Evolutionary conservation across 352 stramenopile genomes (phyloP), one percentile per base, ranked within the genome.

Genomic region (Pythium aphanidermatum): DNA sequence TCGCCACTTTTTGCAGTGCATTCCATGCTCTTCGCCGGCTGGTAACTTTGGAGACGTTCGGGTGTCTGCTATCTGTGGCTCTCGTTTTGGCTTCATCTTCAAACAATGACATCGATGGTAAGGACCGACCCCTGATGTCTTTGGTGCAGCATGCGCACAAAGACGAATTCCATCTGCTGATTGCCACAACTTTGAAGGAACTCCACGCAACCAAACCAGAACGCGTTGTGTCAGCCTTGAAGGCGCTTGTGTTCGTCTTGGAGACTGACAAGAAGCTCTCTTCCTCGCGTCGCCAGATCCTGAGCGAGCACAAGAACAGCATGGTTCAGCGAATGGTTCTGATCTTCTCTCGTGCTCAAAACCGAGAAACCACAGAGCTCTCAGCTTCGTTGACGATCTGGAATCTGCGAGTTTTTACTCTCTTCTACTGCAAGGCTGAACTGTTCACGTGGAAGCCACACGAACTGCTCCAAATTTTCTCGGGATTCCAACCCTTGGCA

Each of bases 361-460:
- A 70, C n/a, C n/a, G n/a, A n/a, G n/a, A n/a, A n/a, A n/a, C n/a
- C n/a, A n/a, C n/a, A n/a, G n/a, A n/a, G n/a, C n/a, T n/a, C n/a
- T n/a, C n/a, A n/a, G n/a, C n/a, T n/a, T n/a, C n/a, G n/a, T n/a
- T n/a, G 2, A 9, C n/a, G 19, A 39, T 81, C 14, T 59, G 63
- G 63, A 86, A 69, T 12, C 55, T 88, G 29, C 70, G 75, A 27
- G 64, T 63, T 5, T 82, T 92, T 21, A 70, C 74, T 36, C 56
- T 85, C 5, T 58, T 86, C 28, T 91, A 86, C 39, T 81, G 64
- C 51, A 94, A 88, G 40, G 58, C 74, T 0, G 82, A 92, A 44
- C 52, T 89, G 17, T 93, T 92, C 46, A 71, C 75, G 14, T 92
- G 82, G 82, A 81, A 84, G 58, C 60, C 58, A 0, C 57, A 79